These are phyloP conservation scores for Trametes elegans DNA, from an alignment of 768 basidiomycete genomes.

Conservation along the genomic window DNA sequence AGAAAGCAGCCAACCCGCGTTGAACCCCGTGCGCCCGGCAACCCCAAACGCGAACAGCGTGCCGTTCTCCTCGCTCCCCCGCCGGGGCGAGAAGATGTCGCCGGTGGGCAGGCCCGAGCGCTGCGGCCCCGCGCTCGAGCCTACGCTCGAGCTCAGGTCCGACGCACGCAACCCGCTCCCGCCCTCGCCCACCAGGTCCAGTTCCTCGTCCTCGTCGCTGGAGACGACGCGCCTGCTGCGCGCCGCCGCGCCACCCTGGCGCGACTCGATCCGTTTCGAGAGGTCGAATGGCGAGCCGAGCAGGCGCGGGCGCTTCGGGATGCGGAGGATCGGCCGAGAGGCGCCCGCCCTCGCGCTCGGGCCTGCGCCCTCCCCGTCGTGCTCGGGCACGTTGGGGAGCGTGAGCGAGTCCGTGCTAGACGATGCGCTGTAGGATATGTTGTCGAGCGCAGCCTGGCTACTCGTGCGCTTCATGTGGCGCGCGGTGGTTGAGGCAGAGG, in stretches of 20 bases:
- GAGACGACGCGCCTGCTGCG: not conserved
- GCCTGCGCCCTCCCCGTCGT: too few relatives aligned
- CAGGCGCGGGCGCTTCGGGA: slow-evolving; percentile 22
- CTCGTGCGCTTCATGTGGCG: slow-evolving; percentile 22
- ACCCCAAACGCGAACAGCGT: not conserved
- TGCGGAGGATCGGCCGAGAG: slow-evolving; percentile 15
- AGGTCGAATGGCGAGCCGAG: slow-evolving; percentile 25
- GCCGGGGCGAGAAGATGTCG: slow-evolving; percentile 20
- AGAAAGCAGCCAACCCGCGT: slow-evolving; percentile 6
- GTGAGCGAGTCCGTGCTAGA: slow-evolving; percentile 4
- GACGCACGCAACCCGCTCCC: not conserved
- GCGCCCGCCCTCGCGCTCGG: not conserved
- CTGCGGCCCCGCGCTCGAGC: slow-evolving; percentile 13
- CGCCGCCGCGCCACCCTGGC: not conserved
- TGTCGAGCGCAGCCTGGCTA: slow-evolving; percentile 21
- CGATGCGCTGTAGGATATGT: slow-evolving; percentile 1
- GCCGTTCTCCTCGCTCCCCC: not conserved
- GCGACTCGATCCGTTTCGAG: slow-evolving; percentile 12
- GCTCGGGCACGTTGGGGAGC: not conserved
- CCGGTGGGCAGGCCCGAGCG: slow-evolving; percentile 18
- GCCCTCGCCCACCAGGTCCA: not conserved
- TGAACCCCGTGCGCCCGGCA: not conserved
- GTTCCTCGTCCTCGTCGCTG: slow-evolving; percentile 3
- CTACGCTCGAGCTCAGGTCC: slow-evolving; percentile 11
- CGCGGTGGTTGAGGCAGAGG: not conserved